Conservation (phyloP, 2,329 filamentous ascomycete genomes). For the Fragosphaeria purpurea region DNA sequence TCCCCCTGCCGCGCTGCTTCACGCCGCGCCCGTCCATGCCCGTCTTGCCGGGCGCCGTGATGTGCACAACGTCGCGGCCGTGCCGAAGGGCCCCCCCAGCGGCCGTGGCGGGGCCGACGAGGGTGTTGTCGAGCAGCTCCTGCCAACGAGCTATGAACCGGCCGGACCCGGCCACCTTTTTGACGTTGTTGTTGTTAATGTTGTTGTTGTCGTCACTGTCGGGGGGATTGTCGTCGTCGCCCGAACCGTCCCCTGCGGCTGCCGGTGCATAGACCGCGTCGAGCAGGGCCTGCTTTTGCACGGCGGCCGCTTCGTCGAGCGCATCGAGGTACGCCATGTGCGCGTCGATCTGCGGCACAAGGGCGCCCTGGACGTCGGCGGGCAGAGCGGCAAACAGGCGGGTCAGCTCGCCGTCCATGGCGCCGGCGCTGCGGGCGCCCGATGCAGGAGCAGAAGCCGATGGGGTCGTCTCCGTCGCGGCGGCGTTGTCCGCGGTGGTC, state of each 20-base stretch:
- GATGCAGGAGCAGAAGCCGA: neutral
- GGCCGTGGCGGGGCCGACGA: constrained; percentile 44
- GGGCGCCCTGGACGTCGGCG: constrained; percentile 28
- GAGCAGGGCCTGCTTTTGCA: constrained; percentile 48
- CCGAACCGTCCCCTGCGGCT: neutral
- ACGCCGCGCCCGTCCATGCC: constrained; percentile 16
- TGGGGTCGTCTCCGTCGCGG: neutral
- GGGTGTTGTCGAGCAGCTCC: constrained; percentile 56
- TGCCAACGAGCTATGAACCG: constrained; percentile 67
- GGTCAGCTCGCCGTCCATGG: constrained; percentile 30
- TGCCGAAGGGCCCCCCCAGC: constrained; percentile 40
- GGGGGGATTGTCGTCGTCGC: neutral
- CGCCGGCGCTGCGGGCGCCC: constrained; percentile 25
- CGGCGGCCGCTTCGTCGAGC: constrained; percentile 42
- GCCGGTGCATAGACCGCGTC: constrained; percentile 20
- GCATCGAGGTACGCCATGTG: constrained; percentile 50
- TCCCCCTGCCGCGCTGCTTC: constrained; percentile 17
- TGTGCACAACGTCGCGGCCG: constrained; percentile 39
- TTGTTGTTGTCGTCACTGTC: neutral
- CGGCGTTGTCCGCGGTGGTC: neutral
- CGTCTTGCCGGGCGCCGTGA: constrained; percentile 21
- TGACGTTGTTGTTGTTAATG: neutral
- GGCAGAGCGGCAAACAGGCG: constrained; percentile 38
- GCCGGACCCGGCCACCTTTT: constrained; percentile 47
- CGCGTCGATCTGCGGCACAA: constrained; percentile 45